Base-by-base conservation (phyloP, 768 basidiomycete species). In the Leucocoprinus sp. region DNA sequence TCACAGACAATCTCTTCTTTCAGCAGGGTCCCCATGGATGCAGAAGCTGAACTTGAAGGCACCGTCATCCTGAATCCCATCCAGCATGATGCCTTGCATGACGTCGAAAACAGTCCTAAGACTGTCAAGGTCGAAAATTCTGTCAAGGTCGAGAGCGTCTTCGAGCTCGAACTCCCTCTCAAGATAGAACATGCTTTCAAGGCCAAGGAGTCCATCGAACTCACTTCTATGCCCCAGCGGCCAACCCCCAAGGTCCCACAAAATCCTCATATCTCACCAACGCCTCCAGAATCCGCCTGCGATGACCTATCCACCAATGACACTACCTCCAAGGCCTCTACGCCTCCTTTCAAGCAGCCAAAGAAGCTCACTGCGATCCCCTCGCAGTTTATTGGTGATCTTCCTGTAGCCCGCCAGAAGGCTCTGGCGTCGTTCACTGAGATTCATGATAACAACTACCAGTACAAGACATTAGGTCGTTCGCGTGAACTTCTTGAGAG, bases 401-500 rank as follows among this genome's bases (percentile, higher is more conserved):
- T 96, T 37, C 88, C 91, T 8, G 61, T 74, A 37, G 92, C 91
- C 23, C 79, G 84, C 55, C 69, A 77, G 43, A 79, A 71, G 12
- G 93, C 93, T 33, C 62, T 82, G 50, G 68, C 64, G 52, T 82
- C 76, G 7, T 97, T 95, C 60, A 66, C 63, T 51, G 77, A 87
- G 64, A 80, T 97, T 56, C 54, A 64, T 50, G 74, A 68, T 57
- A 95, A 92, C 62, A 81, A 80, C 56, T 96, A 96, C 61, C 91
- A 95, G 70, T 82, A 82, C 64, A 82, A 80, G 60, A 74, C 81
- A 23, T 67, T 97, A 45, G 95, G 95, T n/a, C 76, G 79, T 55
- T 89, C 87, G 43, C 80, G 84, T 58, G 90, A 95, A 66, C 74
- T 82, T 43, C 75, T 85, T 57, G 96, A 98, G 69, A 86, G 89